Evolutionary conservation across 2,329 filamentous ascomycete species (phyloP), one percentile per base, ranked within the genome.

Genomic region (Neophaeococcomyces mojaviensis): DNA sequence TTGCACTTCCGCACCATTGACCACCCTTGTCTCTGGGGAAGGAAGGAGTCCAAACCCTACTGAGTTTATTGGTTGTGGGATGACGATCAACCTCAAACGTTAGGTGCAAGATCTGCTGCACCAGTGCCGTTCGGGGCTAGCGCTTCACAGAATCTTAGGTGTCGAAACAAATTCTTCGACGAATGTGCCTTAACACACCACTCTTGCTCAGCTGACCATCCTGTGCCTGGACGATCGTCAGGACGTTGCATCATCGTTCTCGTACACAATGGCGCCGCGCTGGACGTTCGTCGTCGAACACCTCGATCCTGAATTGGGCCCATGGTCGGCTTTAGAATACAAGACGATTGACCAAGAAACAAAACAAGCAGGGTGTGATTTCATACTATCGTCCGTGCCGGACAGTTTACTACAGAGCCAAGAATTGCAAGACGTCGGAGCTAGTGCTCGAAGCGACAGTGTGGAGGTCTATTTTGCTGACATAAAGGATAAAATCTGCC

Each of bases 201-300:
- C 28, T 34, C 33, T 34, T 24, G 39, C 30, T 34, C 39, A 35
- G 39, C 41, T 37, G 41, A 44, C 41, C 41, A 16, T 44, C 9
- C 12, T 15, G 15, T 41, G 5, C 39, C 28, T 35, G 13, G 34
- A 18, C 33, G 39, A 43, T 35, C 39, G 30, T 5, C 39, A 33
- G 15, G 8, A 32, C 12, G 19, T 46, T 28, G 45, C 15, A 32
- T 15, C 12, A 19, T 44, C 18, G 8, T 39, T 9, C 32, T 41
- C 24, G 22, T n/a, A 41, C 13, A 12, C 53, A 15, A 43, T 31
- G 34, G 30, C 41, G 8, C 22, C 16, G n/a, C 39, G 33, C 54
- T 86, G 88, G 67, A 89, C 81, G 35, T 96, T 92, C 68, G 86
- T 97, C 59, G 89, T 97, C 58, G 90, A 97, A 72, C 90, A 98